A percentile compares a stretch with the other conserved stretches of the same genome.
These are phyloP conservation scores for Penicillium vulpinum DNA, from an alignment of 2,329 filamentous ascomycete species.

Conservation along the genomic window DNA sequence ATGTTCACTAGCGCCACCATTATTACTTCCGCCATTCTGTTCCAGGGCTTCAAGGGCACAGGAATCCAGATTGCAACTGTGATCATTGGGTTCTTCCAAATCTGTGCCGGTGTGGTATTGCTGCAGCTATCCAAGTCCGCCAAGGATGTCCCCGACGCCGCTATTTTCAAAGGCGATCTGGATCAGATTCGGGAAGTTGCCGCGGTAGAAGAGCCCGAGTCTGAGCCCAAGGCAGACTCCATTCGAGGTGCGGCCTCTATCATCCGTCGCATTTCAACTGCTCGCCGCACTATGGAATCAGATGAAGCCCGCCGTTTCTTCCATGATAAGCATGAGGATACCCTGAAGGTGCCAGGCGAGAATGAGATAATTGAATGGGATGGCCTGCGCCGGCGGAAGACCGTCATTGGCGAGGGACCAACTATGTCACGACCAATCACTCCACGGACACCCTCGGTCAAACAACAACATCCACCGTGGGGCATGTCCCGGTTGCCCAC, in stretches of 20 bases:
- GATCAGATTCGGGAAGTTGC: constrained; percentile 95
- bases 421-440: constrained; percentile 45
- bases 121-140: constrained; percentile 97
- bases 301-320: constrained; percentile 76
- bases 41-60: constrained; percentile 90
- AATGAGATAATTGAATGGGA: constrained; percentile 88
- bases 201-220: constrained; percentile 93
- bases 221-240: constrained; percentile 92
- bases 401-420: constrained; percentile 51
- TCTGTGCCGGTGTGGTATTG: constrained; percentile 88
- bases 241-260: constrained; percentile 90
- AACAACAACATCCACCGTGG: constrained; percentile 69
- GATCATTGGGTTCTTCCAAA: constrained; percentile 88
- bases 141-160: constrained; percentile 92
- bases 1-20: constrained; percentile 97
- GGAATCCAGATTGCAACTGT: constrained; percentile 79
- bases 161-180: constrained; percentile 87
- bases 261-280: constrained; percentile 74
- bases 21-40: constrained; percentile 86
- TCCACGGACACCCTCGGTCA: constrained; percentile 38
- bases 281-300: constrained; percentile 74
- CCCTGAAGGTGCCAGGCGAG: constrained; percentile 73
- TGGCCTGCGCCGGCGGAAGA: constrained; percentile 74
- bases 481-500: constrained; percentile 86
- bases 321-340: constrained; percentile 71